Base-by-base conservation (phyloP, 169 alveolate genomes). In the Amoebophrya sp. region DNA sequence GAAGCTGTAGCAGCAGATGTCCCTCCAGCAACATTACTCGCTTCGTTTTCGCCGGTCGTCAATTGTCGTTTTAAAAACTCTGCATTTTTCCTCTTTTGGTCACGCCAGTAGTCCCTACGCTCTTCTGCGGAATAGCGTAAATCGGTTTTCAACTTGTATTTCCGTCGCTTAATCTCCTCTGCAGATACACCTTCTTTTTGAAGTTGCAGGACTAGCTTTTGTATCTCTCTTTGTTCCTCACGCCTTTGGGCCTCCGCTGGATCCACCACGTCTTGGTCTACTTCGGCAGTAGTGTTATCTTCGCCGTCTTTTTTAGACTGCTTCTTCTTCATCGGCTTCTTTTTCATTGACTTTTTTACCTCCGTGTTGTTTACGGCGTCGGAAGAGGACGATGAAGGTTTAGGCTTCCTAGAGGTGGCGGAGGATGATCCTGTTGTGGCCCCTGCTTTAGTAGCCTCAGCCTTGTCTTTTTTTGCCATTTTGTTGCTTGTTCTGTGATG, bases 81-180 rank as follows among this genome's bases (percentile, higher is more conserved):
- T 10, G 83, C 83, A 18, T 65, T 65, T 36, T 65, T 65, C 83
- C n/a, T 6, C 83, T 65, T 65, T 0, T 65, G 83, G 3, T 65
- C 83, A 1, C 83, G 83, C 83, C 83, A 65, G 83, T 65, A 65
- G 36, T 65, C 36, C 33, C 83, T 1, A 6, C 26, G 2, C 36
- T 65, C 83, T 6, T 6, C 33, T 10, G 33, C 26, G 83, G 83
- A 65, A 36, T 65, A 65, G 38, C n/a, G 2, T 36, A 65, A 26
- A 26, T 65, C 83, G 33, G 33, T 6, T 18, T 65, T 65, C 83
- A 65, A 36, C 33, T 18, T 1, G 83, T 65, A 26, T 36, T 65
- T 65, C 83, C 26, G 83, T 6, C 83, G 83, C 83, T 65, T 65
- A 36, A 65, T 65, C 83, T 65, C 83, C 33, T 65, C 83, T 10